Evolutionary conservation across 1,139 yeast genomes (phyloP).

Genomic region (Geotrichum europaeum): DNA sequence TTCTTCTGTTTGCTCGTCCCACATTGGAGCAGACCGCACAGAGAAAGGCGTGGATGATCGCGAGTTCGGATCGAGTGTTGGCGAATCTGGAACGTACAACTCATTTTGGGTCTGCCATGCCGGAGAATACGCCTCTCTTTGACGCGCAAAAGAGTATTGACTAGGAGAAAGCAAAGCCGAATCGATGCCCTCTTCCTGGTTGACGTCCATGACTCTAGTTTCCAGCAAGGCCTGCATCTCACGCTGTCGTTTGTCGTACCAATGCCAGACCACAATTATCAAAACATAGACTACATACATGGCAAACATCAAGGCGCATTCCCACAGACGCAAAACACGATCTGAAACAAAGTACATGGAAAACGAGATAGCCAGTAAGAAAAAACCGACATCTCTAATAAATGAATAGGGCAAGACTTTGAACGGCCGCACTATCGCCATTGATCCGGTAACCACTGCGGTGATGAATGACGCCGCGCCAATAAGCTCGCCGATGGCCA

Average conservation of each 20-base stretch:
- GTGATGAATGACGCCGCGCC: constrained; percentile 82
- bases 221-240: not conserved
- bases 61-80: not conserved
- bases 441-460: constrained; percentile 67
- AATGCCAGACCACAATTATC: constrained; percentile 42
- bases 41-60: constrained; percentile 2
- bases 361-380: constrained; percentile 42
- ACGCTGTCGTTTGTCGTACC: constrained; percentile 22
- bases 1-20: constrained; percentile 18
- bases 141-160: not conserved
- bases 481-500: constrained; percentile 81
- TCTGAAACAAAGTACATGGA: constrained; percentile 41
- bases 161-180: not conserved
- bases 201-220: not conserved
- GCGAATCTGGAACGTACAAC: not conserved
- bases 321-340: constrained; percentile 42
- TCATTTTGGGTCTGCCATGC: not conserved
- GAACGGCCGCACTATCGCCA: constrained; percentile 65
- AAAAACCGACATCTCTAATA: constrained; percentile 51
- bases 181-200: not conserved
- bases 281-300: constrained; percentile 52
- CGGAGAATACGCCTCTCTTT: not conserved
- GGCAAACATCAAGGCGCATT: constrained; percentile 45
- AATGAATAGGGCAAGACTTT: constrained; percentile 46
- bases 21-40: not conserved